phyloP scores from a whole-genome alignment of 1,139 yeast species.

The Blastobotrys aristatus region DNA sequence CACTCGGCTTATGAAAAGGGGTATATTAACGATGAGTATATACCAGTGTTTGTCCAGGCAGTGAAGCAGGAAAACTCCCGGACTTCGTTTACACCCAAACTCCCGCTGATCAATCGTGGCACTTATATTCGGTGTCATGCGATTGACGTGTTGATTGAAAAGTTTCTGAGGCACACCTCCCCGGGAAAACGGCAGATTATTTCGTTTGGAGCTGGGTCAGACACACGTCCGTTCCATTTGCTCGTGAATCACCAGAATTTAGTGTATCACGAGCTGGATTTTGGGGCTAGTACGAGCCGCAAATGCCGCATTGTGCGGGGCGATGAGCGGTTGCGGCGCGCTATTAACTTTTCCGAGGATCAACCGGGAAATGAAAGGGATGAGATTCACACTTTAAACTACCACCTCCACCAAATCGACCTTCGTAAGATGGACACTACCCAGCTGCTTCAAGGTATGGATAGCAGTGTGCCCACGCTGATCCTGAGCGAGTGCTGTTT shows the following conservation, averaged over 20 bases:
- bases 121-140: slow-evolving; percentile 70
- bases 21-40: slow-evolving; percentile 53
- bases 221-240: slow-evolving; percentile 63
- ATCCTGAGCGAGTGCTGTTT: slow-evolving; percentile 84
- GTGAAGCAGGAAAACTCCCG: slow-evolving; percentile 23
- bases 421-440: slow-evolving; percentile 37
- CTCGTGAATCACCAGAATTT: slow-evolving; percentile 35
- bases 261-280: slow-evolving; percentile 70
- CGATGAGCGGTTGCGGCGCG: slow-evolving; percentile 22
- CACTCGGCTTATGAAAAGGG: slow-evolving; percentile 50
- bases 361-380: neutral
- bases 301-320: slow-evolving; percentile 51
- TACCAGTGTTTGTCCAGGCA: slow-evolving; percentile 43
- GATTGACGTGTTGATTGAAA: slow-evolving; percentile 51
- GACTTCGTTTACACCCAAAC: slow-evolving; percentile 41
- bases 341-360: neutral
- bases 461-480: slow-evolving; percentile 53
- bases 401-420: slow-evolving; percentile 55
- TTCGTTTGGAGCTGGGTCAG: slow-evolving; percentile 96
- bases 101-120: slow-evolving; percentile 80
- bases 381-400: slow-evolving; percentile 43
- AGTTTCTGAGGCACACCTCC: slow-evolving; percentile 40
- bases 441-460: slow-evolving; percentile 31
- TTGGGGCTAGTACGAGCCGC: slow-evolving; percentile 52
- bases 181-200: slow-evolving; percentile 48